Evolutionary conservation across 2,329 filamentous ascomycete species (phyloP), one percentile per base, ranked within the genome.

Genomic region (Ophioceras dolichostomum): DNA sequence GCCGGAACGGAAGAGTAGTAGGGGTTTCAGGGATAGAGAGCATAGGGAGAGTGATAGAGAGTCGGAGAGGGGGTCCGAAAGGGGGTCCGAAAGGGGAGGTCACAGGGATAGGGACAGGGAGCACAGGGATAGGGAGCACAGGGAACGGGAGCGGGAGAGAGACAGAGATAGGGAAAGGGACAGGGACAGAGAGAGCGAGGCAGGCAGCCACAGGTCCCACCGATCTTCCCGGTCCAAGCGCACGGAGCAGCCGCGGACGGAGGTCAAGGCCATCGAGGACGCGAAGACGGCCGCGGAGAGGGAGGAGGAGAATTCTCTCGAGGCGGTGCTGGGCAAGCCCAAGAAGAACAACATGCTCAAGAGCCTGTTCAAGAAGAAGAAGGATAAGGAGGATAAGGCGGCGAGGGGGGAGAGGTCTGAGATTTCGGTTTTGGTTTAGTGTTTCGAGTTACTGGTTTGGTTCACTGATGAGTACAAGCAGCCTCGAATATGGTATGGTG

Each of bases 291-390:
- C n/a, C n/a, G 44, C 24, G 53, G 59, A 43, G 48, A 60, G 59
- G 35, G 59, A 54, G 24, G 52, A 50, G 10, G 53, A 50, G 33
- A 49, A 51, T 32, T 49, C 49, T 6, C 45, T 60, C 34, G 57
- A 61, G n/a, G 38, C 59, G 21, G 59, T 64, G 3, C 43, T 69
- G n/a, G 55, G 63, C 12, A 61, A 60, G 43, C 61, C 67, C 45
- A 59, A 59, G 42, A 65, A 61, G 47, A 55, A 49, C 29, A 74
- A 65, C 48, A 70, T 76, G 69, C 62, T 77, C 43, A 76, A 74
- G 58, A 56, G 62, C 3, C 45, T 76, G 40, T 76, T 77, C 50
- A 71, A 68, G 59, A 68, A 61, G 56, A 73, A 70, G 56, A 69
- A 68, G 53, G 60, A 65, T 17, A 60, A 55, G 48, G 62, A 64